Evolutionary conservation across 495 filamentous ascomycete species (phyloP).

Genomic region (Talaromyces ruber): DNA sequence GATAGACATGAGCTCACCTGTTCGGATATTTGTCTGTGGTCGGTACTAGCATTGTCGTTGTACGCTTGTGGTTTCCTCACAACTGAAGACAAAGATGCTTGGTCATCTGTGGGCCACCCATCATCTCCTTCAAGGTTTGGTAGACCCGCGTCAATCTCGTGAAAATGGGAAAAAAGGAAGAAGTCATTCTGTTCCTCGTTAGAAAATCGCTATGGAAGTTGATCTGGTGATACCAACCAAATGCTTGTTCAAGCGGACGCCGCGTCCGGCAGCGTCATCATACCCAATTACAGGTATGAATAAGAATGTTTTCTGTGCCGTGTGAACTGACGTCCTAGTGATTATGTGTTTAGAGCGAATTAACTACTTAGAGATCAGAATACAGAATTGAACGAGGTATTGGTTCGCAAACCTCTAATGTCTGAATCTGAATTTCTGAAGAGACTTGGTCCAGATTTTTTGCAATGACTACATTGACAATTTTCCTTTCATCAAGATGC

Average conservation of each 20-base stretch:
- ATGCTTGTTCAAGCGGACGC: conserved; percentile 32
- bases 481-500: conserved; percentile 31
- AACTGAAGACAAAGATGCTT: conserved; percentile 36
- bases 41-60: background rate
- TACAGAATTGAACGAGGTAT: background rate
- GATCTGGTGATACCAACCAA: conserved; percentile 26
- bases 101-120: conserved; percentile 35
- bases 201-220: conserved; percentile 1
- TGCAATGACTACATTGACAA: conserved; percentile 76
- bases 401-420: conserved; percentile 52
- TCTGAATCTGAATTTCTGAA: conserved; percentile 73
- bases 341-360: conserved; percentile 71
- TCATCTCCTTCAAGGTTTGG: conserved; percentile 57
- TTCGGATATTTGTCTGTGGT: background rate
- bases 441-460: conserved; percentile 66
- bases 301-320: conserved; percentile 72
- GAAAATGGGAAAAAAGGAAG: conserved; percentile 83
- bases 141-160: conserved; percentile 64
- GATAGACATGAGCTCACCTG: background rate
- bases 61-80: conserved; percentile 22
- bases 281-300: conserved; percentile 59
- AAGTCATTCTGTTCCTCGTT: conserved; percentile 56
- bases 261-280: background rate
- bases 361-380: conserved; percentile 43
- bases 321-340: conserved; percentile 59